Percentiles rank a stretch among this genome's conserved stretches.
Evolutionary conservation across 768 basidiomycete species (phyloP).

Genomic region (Russula emetica): DNA sequence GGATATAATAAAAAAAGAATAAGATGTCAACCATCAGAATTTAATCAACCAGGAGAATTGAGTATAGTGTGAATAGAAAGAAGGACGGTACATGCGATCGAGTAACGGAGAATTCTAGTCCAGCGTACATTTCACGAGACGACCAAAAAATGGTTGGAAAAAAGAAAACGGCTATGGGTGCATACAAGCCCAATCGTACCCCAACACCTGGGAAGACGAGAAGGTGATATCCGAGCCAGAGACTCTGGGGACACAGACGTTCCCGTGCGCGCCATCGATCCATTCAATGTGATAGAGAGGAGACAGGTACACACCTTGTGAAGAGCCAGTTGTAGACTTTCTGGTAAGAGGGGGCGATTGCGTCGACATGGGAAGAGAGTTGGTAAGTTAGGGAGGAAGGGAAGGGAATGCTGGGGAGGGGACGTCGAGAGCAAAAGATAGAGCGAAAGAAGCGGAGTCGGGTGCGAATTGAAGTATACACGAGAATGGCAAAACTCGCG

Average conservation of each 20-base stretch:
- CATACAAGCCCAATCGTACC: background rate
- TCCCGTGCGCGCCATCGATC: constrained; percentile 15
- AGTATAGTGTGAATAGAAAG: background rate
- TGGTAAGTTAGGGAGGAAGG: constrained; percentile 5
- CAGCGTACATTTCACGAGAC: background rate
- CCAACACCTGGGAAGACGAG: background rate
- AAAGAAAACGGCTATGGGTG: background rate
- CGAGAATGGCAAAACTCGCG: constrained; percentile 28
- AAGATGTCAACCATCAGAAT: background rate
- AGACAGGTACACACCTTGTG: constrained; percentile 20
- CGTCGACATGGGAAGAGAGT: constrained; percentile 24
- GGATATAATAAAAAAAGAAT: background rate
- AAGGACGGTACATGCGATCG: background rate
- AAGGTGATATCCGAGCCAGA: background rate
- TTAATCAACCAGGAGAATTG: background rate
- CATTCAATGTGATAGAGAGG: background rate
- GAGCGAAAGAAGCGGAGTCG: constrained; percentile 22
- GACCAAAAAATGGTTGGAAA: background rate
- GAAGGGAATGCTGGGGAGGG: constrained; percentile 6
- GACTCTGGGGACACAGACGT: background rate
- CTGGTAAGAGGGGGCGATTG: constrained; percentile 28
- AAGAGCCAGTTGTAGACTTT: constrained; percentile 17
- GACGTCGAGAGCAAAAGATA: constrained; percentile 24
- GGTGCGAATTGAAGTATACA: constrained; percentile 27
- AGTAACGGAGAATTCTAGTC: background rate